Base-by-base conservation (phyloP, 176 grass and related monocot genomes). In the Pontederia paniculata region DNA sequence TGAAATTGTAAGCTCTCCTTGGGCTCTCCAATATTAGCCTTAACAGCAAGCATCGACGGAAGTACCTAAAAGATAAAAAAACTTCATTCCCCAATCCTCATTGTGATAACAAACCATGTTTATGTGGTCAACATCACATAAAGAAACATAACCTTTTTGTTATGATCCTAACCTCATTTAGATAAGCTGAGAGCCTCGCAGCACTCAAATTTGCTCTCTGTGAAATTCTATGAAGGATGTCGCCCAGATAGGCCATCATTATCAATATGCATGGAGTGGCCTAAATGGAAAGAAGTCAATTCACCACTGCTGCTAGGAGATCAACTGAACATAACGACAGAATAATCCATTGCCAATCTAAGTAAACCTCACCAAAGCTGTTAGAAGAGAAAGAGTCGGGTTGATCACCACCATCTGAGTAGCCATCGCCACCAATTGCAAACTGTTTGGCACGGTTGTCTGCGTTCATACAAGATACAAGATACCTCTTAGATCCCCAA, bases 21-120 rank as follows among this genome's bases (percentile, higher is more conserved):
- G 17, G 0, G 13, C 70, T 93, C 88, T 57, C 76, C 88, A 28
- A 72, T 80, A 56, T 83, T 83, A 62, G 73, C 83, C 76, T 93
- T 93, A 28, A 93, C 79, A 55, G 76, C 69, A 25, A 93, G 76
- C 76, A 93, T 86, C 1, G 76, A 86, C 0, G 83, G 88, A 75
- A 93, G 60, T 28, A 86, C 73, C 83, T 93, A 48, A 19, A 61
- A 52, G 55, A 5, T 21, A 1, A 16, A 12, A 81, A 22, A 13
- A 12, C 8, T 13, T 28, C n/a, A n/a, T n/a, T n/a, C n/a, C n/a
- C n/a, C n/a, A n/a, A n/a, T n/a, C n/a, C n/a, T n/a, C n/a, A n/a
- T n/a, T 45, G 9, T 13, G 14, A 45, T 12, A 7, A 12, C 18
- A 17, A 28, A 17, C 46, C 31, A 8, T 12, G 12, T 48, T 25